These are phyloP conservation scores for Termitomyces sp. DNA, from an alignment of 768 basidiomycete genomes.

Conservation along the genomic window DNA sequence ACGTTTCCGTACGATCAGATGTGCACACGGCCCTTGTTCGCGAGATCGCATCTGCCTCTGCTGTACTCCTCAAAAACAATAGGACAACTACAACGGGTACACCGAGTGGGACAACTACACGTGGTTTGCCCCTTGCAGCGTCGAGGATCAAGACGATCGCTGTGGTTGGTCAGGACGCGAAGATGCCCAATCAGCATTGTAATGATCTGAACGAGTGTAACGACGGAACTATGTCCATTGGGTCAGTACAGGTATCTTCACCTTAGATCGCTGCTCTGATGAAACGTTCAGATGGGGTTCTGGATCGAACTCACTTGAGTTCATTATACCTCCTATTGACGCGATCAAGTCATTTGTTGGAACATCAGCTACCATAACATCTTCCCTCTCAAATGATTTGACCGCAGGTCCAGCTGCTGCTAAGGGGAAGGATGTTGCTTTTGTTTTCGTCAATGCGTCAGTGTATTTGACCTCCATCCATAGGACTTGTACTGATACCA, in stretches of 20 bases:
- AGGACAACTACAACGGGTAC: constrained; percentile 32
- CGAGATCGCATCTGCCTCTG: constrained; percentile 63
- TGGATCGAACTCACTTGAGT: constrained; percentile 43
- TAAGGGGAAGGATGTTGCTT: constrained; percentile 47
- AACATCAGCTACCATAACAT: constrained; percentile 33
- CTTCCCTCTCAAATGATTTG: constrained; percentile 42
- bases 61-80: constrained; percentile 67
- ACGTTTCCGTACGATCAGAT: constrained; percentile 37
- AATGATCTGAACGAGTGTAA: constrained; percentile 50
- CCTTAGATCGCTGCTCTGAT: background rate
- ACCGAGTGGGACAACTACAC: constrained; percentile 27
- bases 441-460: constrained; percentile 59
- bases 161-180: constrained; percentile 57
- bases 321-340: constrained; percentile 42
- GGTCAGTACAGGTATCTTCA: constrained; percentile 33
- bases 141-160: constrained; percentile 53
- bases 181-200: constrained; percentile 43
- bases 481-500: too few species aligned
- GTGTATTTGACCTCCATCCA: constrained; percentile 12
- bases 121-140: constrained; percentile 41
- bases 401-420: constrained; percentile 37
- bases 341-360: constrained; percentile 39
- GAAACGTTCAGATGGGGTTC: constrained; percentile 41
- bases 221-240: constrained; percentile 59
- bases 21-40: constrained; percentile 52